These are phyloP conservation scores for Fusarium sulawesiense DNA, from an alignment of 2,329 filamentous ascomycete species.

Conservation along the genomic window DNA sequence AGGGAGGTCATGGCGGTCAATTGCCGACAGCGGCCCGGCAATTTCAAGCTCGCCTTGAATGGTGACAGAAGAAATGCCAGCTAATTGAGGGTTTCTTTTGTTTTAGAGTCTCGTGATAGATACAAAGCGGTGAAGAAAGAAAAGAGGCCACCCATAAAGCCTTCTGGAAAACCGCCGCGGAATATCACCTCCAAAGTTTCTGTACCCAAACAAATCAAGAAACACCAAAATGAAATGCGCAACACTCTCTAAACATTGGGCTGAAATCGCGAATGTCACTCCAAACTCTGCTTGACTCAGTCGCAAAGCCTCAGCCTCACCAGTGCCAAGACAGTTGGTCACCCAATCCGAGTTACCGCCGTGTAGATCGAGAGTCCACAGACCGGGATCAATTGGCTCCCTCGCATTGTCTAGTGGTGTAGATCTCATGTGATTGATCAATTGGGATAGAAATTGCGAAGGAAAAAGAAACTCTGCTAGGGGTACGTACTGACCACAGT, in stretches of 20 bases:
- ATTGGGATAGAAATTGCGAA: not conserved
- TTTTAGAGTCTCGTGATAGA: not conserved
- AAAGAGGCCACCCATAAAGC: not conserved
- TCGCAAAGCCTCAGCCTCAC: conserved; percentile 24
- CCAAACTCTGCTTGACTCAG: conserved; percentile 19
- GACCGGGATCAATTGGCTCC: not conserved
- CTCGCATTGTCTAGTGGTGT: not conserved
- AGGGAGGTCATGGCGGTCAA: not conserved
- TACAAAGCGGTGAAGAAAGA: not conserved
- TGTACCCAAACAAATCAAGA: not conserved
- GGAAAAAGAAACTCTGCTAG: not conserved
- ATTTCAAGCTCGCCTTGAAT: not conserved
- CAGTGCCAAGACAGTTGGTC: conserved; percentile 1
- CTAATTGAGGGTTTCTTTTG: too few relatives aligned
- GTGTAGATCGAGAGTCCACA: not conserved
- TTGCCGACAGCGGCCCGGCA: not conserved
- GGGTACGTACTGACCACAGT: not conserved
- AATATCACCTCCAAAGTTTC: not conserved
- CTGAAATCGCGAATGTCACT: not conserved
- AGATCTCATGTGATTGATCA: not conserved
- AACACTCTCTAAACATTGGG: not conserved
- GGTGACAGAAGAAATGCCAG: not conserved
- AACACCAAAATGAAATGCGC: not conserved
- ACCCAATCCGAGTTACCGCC: not conserved
- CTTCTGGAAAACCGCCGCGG: not conserved